Conservation (phyloP, 345 rosid species). For the Gossypium anomalum region DNA sequence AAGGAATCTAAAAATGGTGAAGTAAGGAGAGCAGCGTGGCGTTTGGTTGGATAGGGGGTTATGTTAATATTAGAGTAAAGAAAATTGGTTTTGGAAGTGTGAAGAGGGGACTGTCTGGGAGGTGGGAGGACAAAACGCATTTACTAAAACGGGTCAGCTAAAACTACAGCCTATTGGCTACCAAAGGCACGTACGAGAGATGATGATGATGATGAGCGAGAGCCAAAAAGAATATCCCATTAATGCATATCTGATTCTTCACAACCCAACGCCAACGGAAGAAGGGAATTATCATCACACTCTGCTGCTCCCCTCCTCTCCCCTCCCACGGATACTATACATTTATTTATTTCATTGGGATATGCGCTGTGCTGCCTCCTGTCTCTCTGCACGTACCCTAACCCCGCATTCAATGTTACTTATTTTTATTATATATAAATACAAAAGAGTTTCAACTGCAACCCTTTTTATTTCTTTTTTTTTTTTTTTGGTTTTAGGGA, state of each 20-base stretch:
- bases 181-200: neutral
- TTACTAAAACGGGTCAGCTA: constrained; percentile 13
- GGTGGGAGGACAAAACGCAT: constrained; percentile 33
- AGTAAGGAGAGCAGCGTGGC: too few relatives aligned
- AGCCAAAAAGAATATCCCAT: constrained; percentile 18
- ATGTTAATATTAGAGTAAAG: too few relatives aligned
- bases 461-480: neutral
- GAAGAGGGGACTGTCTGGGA: neutral
- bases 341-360: constrained; percentile 20
- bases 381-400: neutral
- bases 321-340: neutral
- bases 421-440: neutral
- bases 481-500: neutral
- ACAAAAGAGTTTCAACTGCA: neutral
- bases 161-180: neutral
- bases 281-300: constrained; percentile 33
- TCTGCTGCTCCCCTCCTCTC: neutral
- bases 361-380: constrained; percentile 1
- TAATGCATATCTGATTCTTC: too few relatives aligned
- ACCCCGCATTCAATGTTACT: constrained; percentile 17
- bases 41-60: too few relatives aligned
- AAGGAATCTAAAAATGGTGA: too few relatives aligned
- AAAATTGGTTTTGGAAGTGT: too few relatives aligned
- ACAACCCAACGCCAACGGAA: neutral
- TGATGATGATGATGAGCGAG: neutral